A percentile compares a stretch with the other conserved stretches of the same genome.
These are phyloP conservation scores for Isoetes engelmannii DNA, from an alignment of 83 land plant genomes.

Conservation along the genomic window DNA sequence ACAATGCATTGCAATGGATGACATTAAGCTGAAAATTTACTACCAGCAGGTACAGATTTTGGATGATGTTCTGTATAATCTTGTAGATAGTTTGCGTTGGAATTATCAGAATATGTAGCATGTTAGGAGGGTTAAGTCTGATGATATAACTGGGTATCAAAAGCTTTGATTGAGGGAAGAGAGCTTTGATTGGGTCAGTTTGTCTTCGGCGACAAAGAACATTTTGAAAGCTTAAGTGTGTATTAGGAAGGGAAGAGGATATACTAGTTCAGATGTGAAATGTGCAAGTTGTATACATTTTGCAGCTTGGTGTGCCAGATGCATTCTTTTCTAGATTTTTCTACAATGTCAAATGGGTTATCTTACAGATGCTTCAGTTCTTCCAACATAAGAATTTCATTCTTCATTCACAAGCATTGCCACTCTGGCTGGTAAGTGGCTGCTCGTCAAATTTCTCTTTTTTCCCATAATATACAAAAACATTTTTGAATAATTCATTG, in stretches of 20 bases:
- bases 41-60: constrained; percentile 23
- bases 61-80: neutral
- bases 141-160: neutral
- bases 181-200: neutral
- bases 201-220: neutral
- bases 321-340: neutral
- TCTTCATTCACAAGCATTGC: constrained; percentile 22
- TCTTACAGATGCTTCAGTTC: constrained; percentile 34
- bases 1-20: constrained; percentile 22
- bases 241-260: neutral
- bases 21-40: constrained; percentile 14
- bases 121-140: neutral
- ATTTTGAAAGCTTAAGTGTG: neutral
- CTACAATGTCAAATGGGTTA: neutral
- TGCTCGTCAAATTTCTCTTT: neutral
- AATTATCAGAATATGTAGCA: neutral
- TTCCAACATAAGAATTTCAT: constrained; percentile 20
- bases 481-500: neutral
- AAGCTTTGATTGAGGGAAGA: neutral
- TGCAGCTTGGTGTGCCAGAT: neutral
- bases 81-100: neutral
- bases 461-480: neutral
- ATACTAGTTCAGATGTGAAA: neutral
- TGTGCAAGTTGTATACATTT: neutral
- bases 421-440: constrained; percentile 28